Conservation (phyloP, 2,329 filamentous ascomycete species). For the Colletotrichum godetiae region DNA sequence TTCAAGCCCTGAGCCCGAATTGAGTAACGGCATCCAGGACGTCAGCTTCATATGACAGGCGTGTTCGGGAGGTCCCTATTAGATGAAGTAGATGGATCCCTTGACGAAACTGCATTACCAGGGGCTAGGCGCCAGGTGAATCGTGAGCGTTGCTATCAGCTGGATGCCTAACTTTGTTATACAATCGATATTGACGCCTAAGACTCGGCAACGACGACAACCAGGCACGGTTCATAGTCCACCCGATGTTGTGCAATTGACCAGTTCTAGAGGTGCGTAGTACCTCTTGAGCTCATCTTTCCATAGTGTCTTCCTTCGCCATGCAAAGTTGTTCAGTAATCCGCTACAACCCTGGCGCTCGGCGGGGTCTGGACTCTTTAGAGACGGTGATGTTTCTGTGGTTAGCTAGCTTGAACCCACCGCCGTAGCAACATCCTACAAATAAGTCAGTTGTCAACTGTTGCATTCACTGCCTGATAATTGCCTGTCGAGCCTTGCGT, state of each 20-base stretch:
- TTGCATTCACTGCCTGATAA: neutral
- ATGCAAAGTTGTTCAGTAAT: constrained; percentile 26
- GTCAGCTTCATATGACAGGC: neutral
- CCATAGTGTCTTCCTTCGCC: neutral
- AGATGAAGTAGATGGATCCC: neutral
- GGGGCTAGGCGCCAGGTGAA: too few species aligned
- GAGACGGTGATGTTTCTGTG: neutral
- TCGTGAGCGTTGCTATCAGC: neutral
- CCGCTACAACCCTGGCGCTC: neutral
- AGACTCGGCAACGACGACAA: neutral
- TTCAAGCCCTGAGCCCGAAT: neutral
- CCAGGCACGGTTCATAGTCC: neutral
- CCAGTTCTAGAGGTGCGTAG: neutral
- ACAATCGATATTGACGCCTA: neutral
- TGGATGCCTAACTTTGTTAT: neutral
- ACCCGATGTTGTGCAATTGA: neutral
- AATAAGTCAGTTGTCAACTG: neutral
- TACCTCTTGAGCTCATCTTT: neutral
- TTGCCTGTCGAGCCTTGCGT: neutral
- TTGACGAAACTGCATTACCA: neutral
- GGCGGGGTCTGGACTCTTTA: neutral
- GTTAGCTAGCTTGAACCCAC: neutral
- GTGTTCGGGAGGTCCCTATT: neutral
- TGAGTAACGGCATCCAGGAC: neutral
- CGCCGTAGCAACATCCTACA: neutral